Evolutionary conservation across 1,284 basidiomycete genomes (phyloP), one percentile per base, ranked within the genome.

Genomic region (Pyrrhoderma lamaoense): DNA sequence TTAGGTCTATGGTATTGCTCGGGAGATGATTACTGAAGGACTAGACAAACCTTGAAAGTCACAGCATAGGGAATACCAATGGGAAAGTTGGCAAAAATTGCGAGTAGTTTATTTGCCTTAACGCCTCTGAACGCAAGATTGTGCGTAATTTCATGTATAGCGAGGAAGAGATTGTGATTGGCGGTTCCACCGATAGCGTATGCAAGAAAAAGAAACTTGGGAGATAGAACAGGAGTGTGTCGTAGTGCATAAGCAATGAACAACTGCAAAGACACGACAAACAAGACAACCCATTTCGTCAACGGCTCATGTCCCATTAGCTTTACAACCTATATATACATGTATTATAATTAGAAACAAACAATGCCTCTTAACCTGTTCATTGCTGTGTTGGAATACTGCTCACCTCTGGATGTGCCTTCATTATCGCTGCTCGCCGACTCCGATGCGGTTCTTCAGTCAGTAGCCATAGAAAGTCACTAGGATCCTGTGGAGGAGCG

Each of bases 61-160:
- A 93, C 92, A 16, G 90, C 88, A 66, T 98, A 99, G 0, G 95
- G 96, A 13, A 99, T 79, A 1, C 88, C 93, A 53, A 98, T 97
- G 0, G 93, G 89, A 34, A 95, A 64, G 64, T 99, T 99, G 3
- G 93, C 89, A 51, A 93, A 79, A 58, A 98, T 85, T 0, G 96
- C 93, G 27, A 96, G 74, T 3, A 81, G 62, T 62, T 94, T 93
- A 70, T 99, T 99, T 3, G 86, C 79, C 39, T 72, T 72, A 44
- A 98, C 81, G 23, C 86, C 76, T 58, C 79, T 80, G 72, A 98
- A 99, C 2, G 93, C 95, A 34, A 99, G 77, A 65, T 98, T 98
- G 69, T 99, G 95, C 1, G 94, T 97, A 59, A 99, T 98, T 64
- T 99, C 95, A 66, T 99, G 95, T 52, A 99, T 96, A 21, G 95